Conservation (phyloP, 768 basidiomycete genomes). For the Saitozyma sp. region DNA sequence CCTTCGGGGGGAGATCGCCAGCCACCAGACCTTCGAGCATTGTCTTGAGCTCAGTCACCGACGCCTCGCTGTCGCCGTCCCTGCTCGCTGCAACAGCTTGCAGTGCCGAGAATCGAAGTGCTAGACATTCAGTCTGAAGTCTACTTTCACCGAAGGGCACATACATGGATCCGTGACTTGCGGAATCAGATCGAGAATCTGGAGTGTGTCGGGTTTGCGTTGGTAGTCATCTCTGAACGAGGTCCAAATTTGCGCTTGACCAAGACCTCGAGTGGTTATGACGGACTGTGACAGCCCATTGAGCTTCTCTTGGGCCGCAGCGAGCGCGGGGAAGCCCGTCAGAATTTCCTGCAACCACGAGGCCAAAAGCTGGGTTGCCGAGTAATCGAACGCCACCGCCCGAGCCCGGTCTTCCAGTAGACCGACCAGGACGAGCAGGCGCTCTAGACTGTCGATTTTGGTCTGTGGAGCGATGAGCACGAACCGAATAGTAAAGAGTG, state of each 20-base stretch:
- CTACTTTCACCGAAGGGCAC: no score
- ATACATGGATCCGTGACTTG: no score
- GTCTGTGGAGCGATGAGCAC: constrained; percentile 4
- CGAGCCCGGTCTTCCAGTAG: constrained; percentile 57
- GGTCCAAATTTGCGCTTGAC: constrained; percentile 72
- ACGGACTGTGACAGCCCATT: constrained; percentile 58
- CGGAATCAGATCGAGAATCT: no score
- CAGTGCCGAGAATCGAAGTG: no score
- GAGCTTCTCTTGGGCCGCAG: constrained; percentile 19
- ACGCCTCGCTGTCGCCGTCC: no score
- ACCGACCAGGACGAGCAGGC: constrained; percentile 21
- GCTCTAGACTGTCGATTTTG: constrained; percentile 20
- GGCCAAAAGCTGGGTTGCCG: constrained; percentile 63
- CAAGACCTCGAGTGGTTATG: constrained; percentile 68
- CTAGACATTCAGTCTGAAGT: no score
- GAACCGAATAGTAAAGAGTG: not conserved
- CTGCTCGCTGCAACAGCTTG: no score
- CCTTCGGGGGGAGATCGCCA: no score
- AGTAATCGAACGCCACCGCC: constrained; percentile 63
- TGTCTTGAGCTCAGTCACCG: no score
- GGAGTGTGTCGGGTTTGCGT: no score
- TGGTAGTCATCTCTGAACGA: constrained; percentile 18
- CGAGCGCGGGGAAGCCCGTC: constrained; percentile 22
- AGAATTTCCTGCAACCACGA: constrained; percentile 60
- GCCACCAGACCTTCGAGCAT: no score